phyloP scores from a whole-genome alignment of 306 rosid genomes.

The apple (Malus domestica) region DNA sequence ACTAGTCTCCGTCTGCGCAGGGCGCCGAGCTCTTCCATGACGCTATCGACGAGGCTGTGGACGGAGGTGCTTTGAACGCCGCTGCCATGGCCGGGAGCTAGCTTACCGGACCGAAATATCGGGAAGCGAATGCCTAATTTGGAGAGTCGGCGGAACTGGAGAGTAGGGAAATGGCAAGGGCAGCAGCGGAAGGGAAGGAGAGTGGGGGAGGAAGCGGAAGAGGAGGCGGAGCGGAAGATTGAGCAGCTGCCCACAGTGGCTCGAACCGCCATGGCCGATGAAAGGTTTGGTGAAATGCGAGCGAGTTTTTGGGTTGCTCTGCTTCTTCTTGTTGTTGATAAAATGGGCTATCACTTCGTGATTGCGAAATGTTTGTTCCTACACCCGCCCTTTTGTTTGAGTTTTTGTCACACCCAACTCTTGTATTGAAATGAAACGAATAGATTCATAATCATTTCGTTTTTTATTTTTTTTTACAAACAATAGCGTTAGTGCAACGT shows the following conservation, averaged over 20 bases:
- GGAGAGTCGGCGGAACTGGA: constrained; percentile 25
- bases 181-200: constrained; percentile 43
- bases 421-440: too few relatives aligned
- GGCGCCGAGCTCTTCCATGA: constrained; percentile 58
- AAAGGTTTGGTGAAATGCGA: neutral
- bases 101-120: constrained; percentile 13
- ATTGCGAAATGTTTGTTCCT: neutral
- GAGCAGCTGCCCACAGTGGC: constrained; percentile 47
- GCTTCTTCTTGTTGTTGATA: neutral
- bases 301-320: neutral
- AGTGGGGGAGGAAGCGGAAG: constrained; percentile 44
- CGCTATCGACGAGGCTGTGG: constrained; percentile 48
- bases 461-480: too few relatives aligned
- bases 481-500: too few relatives aligned
- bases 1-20: constrained; percentile 39
- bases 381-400: neutral
- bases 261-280: constrained; percentile 54
- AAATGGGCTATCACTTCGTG: neutral
- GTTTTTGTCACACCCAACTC: neutral
- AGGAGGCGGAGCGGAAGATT: constrained; percentile 39
- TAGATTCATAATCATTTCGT: too few relatives aligned
- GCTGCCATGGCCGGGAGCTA: constrained; percentile 22
- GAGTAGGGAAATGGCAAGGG: constrained; percentile 23
- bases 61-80: constrained; percentile 35
- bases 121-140: constrained; percentile 11